Percentiles rank a stretch among this genome's conserved stretches.
These are phyloP conservation scores for Veloporphyrellus conicus DNA, from an alignment of 1,284 basidiomycete genomes.

Conservation along the genomic window DNA sequence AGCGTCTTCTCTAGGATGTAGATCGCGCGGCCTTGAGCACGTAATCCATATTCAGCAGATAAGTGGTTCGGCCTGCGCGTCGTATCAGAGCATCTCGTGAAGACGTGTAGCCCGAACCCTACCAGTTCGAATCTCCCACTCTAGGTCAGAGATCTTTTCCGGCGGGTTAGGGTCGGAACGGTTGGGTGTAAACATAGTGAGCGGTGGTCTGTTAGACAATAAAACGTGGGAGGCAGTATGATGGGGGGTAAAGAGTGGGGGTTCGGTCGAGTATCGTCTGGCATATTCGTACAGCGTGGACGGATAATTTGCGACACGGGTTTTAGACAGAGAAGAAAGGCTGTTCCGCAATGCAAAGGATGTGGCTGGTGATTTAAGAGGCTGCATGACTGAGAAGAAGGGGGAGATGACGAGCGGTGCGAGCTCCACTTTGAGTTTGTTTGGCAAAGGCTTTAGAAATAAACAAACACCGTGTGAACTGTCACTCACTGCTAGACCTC, in stretches of 20 bases:
- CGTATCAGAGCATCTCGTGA: constrained; percentile 31
- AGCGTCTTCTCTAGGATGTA: constrained; percentile 64
- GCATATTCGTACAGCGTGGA: not conserved
- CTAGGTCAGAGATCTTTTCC: constrained; percentile 38
- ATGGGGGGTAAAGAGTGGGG: constrained; percentile 4
- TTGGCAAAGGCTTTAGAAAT: constrained; percentile 31
- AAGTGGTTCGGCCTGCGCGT: constrained; percentile 13
- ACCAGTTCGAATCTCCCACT: constrained; percentile 70
- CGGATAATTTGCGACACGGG: not conserved
- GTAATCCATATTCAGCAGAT: not conserved
- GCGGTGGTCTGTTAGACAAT: constrained; percentile 24
- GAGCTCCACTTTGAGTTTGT: constrained; percentile 18
- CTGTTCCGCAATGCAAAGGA: not conserved
- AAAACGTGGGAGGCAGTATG: constrained; percentile 1
- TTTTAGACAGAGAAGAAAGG: not conserved
- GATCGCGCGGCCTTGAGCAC: constrained; percentile 58
- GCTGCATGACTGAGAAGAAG: constrained; percentile 12
- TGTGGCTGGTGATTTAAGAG: not conserved
- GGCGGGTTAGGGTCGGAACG: constrained; percentile 6
- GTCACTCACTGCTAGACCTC: constrained; percentile 41
- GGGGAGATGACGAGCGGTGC: not conserved
- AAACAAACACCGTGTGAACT: constrained; percentile 34
- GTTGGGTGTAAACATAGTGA: constrained; percentile 31
- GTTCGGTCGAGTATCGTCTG: constrained; percentile 5
- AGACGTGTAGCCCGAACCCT: constrained; percentile 17